Conservation (phyloP, 805 yeast species). For the Wilhelminamyces savonicus region DNA sequence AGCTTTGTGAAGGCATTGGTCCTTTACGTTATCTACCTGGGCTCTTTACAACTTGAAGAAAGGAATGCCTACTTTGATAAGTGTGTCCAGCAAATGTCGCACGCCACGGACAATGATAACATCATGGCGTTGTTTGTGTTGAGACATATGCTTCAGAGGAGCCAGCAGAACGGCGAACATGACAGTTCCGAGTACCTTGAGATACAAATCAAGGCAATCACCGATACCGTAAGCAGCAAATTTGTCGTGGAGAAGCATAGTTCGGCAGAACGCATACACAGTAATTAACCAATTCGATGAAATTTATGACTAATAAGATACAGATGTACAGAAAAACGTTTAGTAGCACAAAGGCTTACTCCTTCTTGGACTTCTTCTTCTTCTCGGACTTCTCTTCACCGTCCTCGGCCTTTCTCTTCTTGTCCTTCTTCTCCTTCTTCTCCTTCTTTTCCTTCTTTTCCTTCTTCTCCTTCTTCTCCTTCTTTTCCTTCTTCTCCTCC, state of each 20-base stretch:
- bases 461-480: constrained; percentile 45
- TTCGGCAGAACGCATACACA: too few species aligned
- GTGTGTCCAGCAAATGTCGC: constrained; percentile 9
- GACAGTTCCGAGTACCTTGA: constrained; percentile 15
- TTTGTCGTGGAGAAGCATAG: too few species aligned
- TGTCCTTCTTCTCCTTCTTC: constrained; percentile 51
- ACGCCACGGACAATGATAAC: constrained; percentile 9
- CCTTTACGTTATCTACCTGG: constrained; percentile 8
- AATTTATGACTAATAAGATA: too few species aligned
- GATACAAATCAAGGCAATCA: too few species aligned
- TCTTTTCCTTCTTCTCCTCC: constrained; percentile 37
- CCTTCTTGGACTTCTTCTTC: constrained; percentile 46
- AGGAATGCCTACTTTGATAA: constrained; percentile 8
- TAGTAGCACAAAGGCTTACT: too few species aligned
- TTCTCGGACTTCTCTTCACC: constrained; percentile 40
- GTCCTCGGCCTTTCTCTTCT: constrained; percentile 20
- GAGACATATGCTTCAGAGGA: constrained; percentile 7
- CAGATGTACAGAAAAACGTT: too few species aligned
- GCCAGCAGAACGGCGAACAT: constrained; percentile 10
- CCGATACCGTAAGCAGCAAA: too few species aligned
- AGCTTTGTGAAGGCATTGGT: constrained; percentile 11
- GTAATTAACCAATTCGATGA: too few species aligned
- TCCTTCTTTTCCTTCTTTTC: constrained; percentile 59
- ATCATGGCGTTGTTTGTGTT: constrained; percentile 14
- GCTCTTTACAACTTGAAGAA: constrained; percentile 8